A percentile compares a stretch with the other conserved stretches of the same genome.
These are phyloP conservation scores for Obelidium mucronatum DNA, from an alignment of 192 early-diverging fungal species.

Conservation along the genomic window DNA sequence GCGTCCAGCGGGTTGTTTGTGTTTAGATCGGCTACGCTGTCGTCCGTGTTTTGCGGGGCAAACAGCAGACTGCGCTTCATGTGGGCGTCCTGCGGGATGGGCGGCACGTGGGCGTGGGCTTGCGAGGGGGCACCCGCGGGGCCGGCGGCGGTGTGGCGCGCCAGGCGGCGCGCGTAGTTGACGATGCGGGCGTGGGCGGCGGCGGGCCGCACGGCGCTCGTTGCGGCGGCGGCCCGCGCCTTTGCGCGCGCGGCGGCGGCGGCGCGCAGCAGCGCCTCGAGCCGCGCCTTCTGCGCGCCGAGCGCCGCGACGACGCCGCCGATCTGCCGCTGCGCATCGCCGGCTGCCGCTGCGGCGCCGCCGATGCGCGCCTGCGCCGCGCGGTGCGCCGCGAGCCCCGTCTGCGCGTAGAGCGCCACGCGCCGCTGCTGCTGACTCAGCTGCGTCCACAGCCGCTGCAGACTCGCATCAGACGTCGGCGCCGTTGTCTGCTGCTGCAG, in stretches of 20 bases:
- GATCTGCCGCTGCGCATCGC: neutral
- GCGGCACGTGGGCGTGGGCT: neutral
- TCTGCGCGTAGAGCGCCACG: neutral
- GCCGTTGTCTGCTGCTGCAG: neutral
- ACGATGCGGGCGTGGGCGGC: slow-evolving; percentile 4
- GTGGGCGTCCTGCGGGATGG: slow-evolving; percentile 39
- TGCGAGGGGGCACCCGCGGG: neutral
- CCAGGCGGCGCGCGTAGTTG: slow-evolving; percentile 24
- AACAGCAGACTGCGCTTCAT: slow-evolving; percentile 30
- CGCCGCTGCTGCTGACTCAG: neutral
- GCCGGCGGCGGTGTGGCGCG: slow-evolving; percentile 8
- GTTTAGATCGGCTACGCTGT: no score
- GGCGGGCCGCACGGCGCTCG: neutral
- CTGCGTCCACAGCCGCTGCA: no score
- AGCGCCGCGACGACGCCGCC: neutral
- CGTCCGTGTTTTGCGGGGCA: no score
- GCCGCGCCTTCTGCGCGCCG: neutral
- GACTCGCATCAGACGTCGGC: neutral
- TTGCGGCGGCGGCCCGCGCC: neutral
- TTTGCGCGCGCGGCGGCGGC: neutral
- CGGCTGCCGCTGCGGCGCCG: neutral
- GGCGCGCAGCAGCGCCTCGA: neutral
- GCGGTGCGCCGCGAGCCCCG: neutral
- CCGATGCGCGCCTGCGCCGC: neutral
- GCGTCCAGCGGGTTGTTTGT: no score